These are phyloP conservation scores for Scedosporium apiospermum DNA, from an alignment of 2,329 filamentous ascomycete genomes.

Conservation along the genomic window DNA sequence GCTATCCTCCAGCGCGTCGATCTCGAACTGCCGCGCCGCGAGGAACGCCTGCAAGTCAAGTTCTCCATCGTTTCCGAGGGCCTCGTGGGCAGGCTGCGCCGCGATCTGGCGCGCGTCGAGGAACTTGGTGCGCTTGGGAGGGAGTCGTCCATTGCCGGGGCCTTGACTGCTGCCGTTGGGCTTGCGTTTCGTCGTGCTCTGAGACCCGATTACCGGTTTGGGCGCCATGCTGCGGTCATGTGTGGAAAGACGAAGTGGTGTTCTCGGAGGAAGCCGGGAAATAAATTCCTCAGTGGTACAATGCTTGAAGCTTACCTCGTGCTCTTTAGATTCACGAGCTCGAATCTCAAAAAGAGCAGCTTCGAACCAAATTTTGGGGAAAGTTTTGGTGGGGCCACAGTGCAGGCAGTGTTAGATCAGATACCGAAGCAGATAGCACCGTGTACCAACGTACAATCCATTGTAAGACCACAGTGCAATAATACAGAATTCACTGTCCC, in stretches of 20 bases:
- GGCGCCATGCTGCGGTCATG: slow-evolving; percentile 2
- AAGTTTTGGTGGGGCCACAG: not conserved
- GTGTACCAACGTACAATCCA: not conserved
- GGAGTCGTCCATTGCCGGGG: not conserved
- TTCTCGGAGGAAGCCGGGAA: not conserved
- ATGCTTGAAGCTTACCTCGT: not conserved
- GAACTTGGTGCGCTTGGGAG: slow-evolving; percentile 34
- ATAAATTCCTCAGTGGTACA: not conserved
- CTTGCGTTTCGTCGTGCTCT: not conserved
- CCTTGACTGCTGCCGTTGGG: slow-evolving; percentile 1
- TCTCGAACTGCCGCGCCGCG: slow-evolving; percentile 79
- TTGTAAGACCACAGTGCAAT: not conserved
- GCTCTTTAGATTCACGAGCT: not conserved
- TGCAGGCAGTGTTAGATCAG: not conserved
- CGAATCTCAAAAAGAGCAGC: not conserved
- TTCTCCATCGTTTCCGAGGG: slow-evolving; percentile 56
- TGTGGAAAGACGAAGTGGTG: not conserved
- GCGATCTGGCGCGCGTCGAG: slow-evolving; percentile 39
- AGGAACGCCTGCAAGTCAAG: slow-evolving; percentile 80
- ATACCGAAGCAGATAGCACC: not conserved
- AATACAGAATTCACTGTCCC: not conserved
- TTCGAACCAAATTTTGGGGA: not conserved
- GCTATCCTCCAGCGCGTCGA: slow-evolving; percentile 71
- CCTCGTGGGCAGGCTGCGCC: slow-evolving; percentile 38
- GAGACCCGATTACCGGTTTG: not conserved